These are phyloP conservation scores for Cladosporium sp. DNA, from an alignment of 2,329 filamentous ascomycete species.

Conservation along the genomic window DNA sequence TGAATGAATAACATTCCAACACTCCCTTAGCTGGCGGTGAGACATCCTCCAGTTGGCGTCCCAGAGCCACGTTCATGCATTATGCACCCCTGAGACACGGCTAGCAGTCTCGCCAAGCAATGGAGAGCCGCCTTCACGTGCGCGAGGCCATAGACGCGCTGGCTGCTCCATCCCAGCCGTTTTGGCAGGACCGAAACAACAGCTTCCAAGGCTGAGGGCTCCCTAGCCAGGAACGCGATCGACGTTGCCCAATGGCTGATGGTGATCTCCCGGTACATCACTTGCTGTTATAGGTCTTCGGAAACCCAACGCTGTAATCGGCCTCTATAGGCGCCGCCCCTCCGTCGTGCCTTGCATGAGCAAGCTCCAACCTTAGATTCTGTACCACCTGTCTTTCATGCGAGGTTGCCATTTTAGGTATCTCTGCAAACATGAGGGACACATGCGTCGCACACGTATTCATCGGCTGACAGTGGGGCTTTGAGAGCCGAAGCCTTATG, in stretches of 20 bases:
- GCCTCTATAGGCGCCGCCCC: background rate
- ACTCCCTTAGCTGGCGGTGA: slow-evolving; percentile 4
- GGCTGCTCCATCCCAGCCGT: background rate
- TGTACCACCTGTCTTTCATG: slow-evolving; percentile 8
- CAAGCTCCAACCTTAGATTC: slow-evolving; percentile 7
- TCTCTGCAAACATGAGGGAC: background rate
- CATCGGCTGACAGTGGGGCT: background rate
- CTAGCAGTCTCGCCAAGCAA: background rate
- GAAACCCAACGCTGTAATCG: background rate
- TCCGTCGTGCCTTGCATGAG: slow-evolving; percentile 16
- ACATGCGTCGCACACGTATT: background rate
- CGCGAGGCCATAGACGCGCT: background rate
- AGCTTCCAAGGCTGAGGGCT: background rate
- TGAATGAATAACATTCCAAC: background rate
- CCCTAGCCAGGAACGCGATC: slow-evolving; percentile 16
- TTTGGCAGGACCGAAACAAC: slow-evolving; percentile 1
- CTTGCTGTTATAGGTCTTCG: background rate
- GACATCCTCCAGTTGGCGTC: background rate
- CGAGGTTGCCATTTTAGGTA: background rate
- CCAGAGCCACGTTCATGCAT: background rate
- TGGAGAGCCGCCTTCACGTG: background rate
- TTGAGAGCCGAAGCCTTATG: background rate
- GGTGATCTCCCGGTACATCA: slow-evolving; percentile 9
- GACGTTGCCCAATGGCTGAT: background rate
- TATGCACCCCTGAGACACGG: background rate